Evolutionary conservation across 2,329 filamentous ascomycete genomes (phyloP).

Genomic region (Paraphaeosphaeria sporulosa): DNA sequence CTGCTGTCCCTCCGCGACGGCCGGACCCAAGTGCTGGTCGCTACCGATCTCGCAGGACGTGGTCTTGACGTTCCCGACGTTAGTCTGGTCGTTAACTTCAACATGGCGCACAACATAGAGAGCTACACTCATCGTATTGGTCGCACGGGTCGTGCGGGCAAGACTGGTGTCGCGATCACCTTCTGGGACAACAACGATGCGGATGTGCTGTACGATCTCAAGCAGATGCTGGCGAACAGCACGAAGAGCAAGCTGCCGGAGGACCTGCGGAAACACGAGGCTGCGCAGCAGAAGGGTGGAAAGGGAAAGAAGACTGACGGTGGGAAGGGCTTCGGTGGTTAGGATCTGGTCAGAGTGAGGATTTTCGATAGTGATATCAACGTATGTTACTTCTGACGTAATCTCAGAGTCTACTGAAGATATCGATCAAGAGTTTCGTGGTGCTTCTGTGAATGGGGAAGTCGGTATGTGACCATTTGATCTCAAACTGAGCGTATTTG

Average conservation of each 20-base stretch:
- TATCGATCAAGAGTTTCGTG: not conserved
- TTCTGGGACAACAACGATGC: constrained; percentile 91
- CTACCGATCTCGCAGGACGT: constrained; percentile 92
- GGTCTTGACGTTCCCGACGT: constrained; percentile 98
- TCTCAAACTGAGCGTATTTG: too few species aligned
- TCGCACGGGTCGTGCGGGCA: constrained; percentile 95
- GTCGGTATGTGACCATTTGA: too few species aligned
- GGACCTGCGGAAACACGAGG: constrained; percentile 85
- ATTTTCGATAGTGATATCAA: not conserved
- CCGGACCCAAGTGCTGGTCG: constrained; percentile 85
- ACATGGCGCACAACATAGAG: constrained; percentile 94
- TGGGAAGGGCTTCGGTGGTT: constrained; percentile 9
- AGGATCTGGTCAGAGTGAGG: not conserved
- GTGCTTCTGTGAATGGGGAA: not conserved
- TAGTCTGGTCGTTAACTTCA: constrained; percentile 95
- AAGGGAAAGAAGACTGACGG: constrained; percentile 19
- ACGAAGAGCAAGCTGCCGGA: constrained; percentile 88
- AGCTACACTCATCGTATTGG: constrained; percentile 96
- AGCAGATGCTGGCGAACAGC: constrained; percentile 94
- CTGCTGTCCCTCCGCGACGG: constrained; percentile 84
- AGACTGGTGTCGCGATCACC: constrained; percentile 94
- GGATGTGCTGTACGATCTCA: constrained; percentile 92
- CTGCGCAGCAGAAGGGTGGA: constrained; percentile 78
- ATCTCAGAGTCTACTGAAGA: not conserved
- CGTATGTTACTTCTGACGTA: not conserved